Evolutionary conservation across 169 alveolate genomes (phyloP), one percentile per base, ranked within the genome.

Genomic region (Plasmodium yoelii): DNA sequence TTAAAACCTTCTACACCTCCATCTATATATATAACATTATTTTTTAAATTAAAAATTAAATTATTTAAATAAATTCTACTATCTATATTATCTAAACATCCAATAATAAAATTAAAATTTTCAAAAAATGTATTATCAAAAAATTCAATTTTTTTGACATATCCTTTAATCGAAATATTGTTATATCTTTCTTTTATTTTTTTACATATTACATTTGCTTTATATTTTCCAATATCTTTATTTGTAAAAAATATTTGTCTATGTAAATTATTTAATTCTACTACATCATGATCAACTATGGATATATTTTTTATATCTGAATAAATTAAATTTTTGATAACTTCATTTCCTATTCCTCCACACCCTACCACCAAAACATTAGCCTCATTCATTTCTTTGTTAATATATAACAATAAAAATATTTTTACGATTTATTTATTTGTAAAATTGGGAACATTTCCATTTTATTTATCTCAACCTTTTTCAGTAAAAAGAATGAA

Each of bases 1-100:
- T 80, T 88, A 24, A 93, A 74, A 15, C 88, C 93, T 63, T 93
- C 94, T 19, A 93, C 90, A 13, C 95, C 95, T 5, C 95, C 94
- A 74, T 93, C 95, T 42, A 93, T 77, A 46, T 87, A 73, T 39
- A 89, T 42, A 39, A 87, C 88, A 5, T 53, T 46, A 6, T 55
- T 53, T 5, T 39, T 19, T 67, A 60, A 88, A 34, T 64, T 74
- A 51, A 61, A 74, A 24, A 74, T 53, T 28, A 74, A 22, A 56
- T 28, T 61, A 26, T 74, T 74, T 13, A 74, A 44, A 55, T 61
- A 74, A 13, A 74, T 39, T 24, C 88, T 44, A 74, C 75, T 61
- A 24, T 55, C 49, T 74, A 74, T 74, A 28, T 74, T 74, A 53
- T 74, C 88, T 13, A 74, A 51, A 70, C 93, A 63, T 1, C 88